A percentile compares a stretch with the other conserved stretches of the same genome.
phyloP scores from a whole-genome alignment of 2,329 filamentous ascomycete genomes.

The Colletotrichum sp. region DNA sequence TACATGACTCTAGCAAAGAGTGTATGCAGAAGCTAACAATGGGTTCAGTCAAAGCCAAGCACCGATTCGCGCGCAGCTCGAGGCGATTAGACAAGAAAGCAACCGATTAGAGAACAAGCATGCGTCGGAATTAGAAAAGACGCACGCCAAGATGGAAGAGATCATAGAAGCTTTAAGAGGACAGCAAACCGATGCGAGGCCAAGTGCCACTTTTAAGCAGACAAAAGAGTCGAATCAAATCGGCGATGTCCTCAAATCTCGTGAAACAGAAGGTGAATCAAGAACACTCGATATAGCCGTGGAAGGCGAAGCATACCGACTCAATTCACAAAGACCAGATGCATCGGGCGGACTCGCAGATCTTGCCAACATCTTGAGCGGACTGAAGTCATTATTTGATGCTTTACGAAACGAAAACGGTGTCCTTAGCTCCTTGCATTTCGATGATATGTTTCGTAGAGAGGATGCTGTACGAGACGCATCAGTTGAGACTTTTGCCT shows the following conservation, averaged over 20 bases:
- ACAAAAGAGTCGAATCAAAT: neutral
- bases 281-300: neutral
- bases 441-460: neutral
- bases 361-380: neutral
- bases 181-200: neutral
- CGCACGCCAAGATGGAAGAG: neutral
- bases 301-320: neutral
- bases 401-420: neutral
- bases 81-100: neutral
- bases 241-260: rapidly evolving
- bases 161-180: neutral
- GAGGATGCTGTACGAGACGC: neutral
- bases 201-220: rapidly evolving
- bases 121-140: neutral
- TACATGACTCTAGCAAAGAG: neutral
- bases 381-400: rapidly evolving
- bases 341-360: neutral
- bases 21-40: neutral
- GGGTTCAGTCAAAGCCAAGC: neutral
- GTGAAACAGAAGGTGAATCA: rapidly evolving
- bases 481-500: neutral
- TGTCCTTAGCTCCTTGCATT: rapidly evolving
- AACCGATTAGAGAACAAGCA: neutral
- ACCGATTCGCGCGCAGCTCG: neutral
- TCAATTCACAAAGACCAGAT: neutral